These are phyloP conservation scores for Picochlorum sp. DNA, from an alignment of 139 green algal genomes.

Conservation along the genomic window DNA sequence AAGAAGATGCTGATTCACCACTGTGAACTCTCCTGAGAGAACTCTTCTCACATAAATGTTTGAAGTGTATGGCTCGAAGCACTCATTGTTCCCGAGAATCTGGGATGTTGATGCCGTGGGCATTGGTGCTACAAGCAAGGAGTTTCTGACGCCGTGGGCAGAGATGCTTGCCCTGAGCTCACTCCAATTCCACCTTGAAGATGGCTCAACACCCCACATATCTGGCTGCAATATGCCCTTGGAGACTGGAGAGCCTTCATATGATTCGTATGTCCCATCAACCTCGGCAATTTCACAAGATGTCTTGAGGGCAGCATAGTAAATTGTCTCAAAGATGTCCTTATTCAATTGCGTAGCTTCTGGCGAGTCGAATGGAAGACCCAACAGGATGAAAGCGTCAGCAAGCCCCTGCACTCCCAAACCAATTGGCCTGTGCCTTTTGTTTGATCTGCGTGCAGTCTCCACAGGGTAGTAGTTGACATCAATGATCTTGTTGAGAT, in stretches of 20 bases:
- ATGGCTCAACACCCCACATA: slow-evolving; percentile 87
- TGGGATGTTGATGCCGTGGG: slow-evolving; percentile 89
- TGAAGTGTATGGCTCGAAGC: slow-evolving; percentile 96
- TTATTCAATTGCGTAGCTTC: slow-evolving; percentile 73
- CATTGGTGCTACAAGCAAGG: slow-evolving; percentile 95
- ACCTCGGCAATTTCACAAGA: slow-evolving; percentile 76
- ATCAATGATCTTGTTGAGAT: slow-evolving; percentile 99
- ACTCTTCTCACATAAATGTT: slow-evolving; percentile 99
- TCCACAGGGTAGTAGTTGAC: slow-evolving; percentile 98
- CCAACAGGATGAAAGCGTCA: slow-evolving; percentile 97
- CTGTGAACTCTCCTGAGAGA: slow-evolving; percentile 87
- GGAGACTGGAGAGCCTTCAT: slow-evolving; percentile 71
- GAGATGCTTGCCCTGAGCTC: slow-evolving; percentile 64
- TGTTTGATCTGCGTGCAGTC: slow-evolving; percentile 78
- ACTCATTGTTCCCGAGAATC: slow-evolving; percentile 97
- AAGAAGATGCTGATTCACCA: slow-evolving; percentile 98
- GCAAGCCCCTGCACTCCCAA: slow-evolving; percentile 94
- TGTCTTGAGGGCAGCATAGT: slow-evolving; percentile 77
- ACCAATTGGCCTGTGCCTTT: slow-evolving; percentile 94
- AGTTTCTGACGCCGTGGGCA: slow-evolving; percentile 89
- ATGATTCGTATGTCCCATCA: slow-evolving; percentile 78
- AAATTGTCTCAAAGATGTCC: slow-evolving; percentile 97
- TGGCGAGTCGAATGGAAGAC: slow-evolving; percentile 90
- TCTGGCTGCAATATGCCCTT: slow-evolving; percentile 86
- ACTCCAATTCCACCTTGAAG: slow-evolving; percentile 79